These are phyloP conservation scores for Aureobasidium sp. DNA, from an alignment of 2,329 filamentous ascomycete genomes.

Conservation along the genomic window DNA sequence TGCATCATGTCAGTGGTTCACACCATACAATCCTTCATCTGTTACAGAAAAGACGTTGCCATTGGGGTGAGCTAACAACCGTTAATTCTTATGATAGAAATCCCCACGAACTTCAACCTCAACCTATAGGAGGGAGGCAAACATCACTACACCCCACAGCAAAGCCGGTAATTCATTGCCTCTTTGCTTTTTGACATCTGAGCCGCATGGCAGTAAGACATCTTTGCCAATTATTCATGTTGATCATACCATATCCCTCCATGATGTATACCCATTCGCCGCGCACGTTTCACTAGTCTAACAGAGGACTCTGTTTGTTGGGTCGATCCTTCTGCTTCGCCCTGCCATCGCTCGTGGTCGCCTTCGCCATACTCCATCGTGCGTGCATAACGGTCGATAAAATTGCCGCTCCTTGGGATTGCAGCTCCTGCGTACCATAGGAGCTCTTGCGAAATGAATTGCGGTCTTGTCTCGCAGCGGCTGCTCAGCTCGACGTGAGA, in stretches of 20 bases:
- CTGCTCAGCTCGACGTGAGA: slow-evolving; percentile 9
- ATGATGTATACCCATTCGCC: background rate
- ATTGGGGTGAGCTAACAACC: slow-evolving; percentile 8
- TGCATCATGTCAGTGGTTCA: background rate
- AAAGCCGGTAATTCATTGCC: background rate
- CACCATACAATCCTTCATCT: background rate
- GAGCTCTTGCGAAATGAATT: slow-evolving; percentile 10
- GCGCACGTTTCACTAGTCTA: slow-evolving; percentile 13
- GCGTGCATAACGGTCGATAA: slow-evolving; percentile 11
- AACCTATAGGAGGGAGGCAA: background rate
- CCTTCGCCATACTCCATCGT: background rate
- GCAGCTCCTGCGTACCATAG: slow-evolving; percentile 8
- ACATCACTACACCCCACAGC: background rate
- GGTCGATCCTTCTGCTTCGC: slow-evolving; percentile 5
- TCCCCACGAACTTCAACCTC: slow-evolving; percentile 1
- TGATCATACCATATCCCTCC: slow-evolving; percentile 3
- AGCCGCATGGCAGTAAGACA: slow-evolving; percentile 14
- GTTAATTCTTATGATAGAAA: background rate
- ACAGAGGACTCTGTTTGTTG: slow-evolving; percentile 6
- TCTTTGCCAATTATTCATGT: background rate
- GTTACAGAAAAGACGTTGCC: slow-evolving; percentile 3
- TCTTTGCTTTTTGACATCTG: slow-evolving; percentile 11
- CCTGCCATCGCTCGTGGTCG: background rate
- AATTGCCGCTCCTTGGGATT: slow-evolving; percentile 9
- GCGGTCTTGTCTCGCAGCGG: background rate